A percentile compares a stretch with the other conserved stretches of the same genome.
Evolutionary conservation across 2,329 filamentous ascomycete species (phyloP).

Genomic region (Claviceps sp.): DNA sequence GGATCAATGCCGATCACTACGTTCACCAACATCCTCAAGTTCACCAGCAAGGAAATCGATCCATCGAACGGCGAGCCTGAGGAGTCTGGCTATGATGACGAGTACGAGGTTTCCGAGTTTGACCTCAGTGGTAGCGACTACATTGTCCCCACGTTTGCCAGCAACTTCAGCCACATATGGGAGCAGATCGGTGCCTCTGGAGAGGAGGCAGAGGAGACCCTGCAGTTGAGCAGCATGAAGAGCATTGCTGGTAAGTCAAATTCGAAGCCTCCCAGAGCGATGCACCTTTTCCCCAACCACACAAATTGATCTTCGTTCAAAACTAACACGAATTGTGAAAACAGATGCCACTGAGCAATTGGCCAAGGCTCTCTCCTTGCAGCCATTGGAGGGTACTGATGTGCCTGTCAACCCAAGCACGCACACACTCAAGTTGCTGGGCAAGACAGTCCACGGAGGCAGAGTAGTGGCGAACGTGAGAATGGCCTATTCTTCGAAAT

Average conservation of each 20-base stretch:
- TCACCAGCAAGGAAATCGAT: conserved; percentile 96
- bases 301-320: not conserved
- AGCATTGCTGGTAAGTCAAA: conserved; percentile 68
- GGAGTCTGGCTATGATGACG: conserved; percentile 85
- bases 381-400: conserved; percentile 88
- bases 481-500: conserved; percentile 90
- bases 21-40: conserved; percentile 89
- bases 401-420: conserved; percentile 78
- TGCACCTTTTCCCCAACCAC: too few species aligned
- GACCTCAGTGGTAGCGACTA: conserved; percentile 89
- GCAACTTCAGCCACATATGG: conserved; percentile 93
- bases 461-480: conserved; percentile 75
- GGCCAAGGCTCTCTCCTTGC: conserved; percentile 72
- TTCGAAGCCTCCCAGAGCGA: too few species aligned
- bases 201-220: conserved; percentile 80
- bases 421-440: conserved; percentile 88
- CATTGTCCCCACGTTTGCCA: conserved; percentile 81
- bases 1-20: conserved; percentile 62
- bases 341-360: conserved; percentile 87
- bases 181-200: conserved; percentile 81
- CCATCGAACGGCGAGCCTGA: conserved; percentile 88
- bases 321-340: conserved; percentile 13
- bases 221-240: conserved; percentile 78
- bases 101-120: conserved; percentile 92
- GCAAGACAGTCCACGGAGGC: conserved; percentile 85